These are phyloP conservation scores for Polygonum maritimum DNA, from an alignment of 148 eudicot species.

Conservation along the genomic window DNA sequence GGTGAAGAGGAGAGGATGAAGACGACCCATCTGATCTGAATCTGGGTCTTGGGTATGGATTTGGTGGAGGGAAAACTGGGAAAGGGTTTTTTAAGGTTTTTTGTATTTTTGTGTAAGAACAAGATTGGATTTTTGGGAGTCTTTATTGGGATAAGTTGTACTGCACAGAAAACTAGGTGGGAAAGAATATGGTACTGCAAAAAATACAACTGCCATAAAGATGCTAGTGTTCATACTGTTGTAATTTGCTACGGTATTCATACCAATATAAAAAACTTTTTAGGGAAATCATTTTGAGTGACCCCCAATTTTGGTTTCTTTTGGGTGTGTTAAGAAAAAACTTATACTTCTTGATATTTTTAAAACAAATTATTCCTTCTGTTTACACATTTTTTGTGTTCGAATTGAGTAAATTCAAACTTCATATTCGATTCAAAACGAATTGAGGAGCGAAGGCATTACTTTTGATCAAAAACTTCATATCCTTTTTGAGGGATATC, in stretches of 20 bases:
- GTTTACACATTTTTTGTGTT: no score
- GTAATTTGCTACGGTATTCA: not conserved
- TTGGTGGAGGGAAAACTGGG: not conserved
- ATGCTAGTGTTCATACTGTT: not conserved
- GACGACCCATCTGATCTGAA: not conserved
- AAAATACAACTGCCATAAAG: not conserved
- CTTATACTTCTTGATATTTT: no score
- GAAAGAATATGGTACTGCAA: not conserved
- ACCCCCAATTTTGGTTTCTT: no score
- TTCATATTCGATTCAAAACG: no score
- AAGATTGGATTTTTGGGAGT: not conserved
- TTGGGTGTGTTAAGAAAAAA: no score
- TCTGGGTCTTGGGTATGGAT: not conserved
- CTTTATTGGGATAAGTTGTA: not conserved
- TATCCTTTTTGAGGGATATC: no score
- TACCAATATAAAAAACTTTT: no score
- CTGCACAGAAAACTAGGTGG: not conserved
- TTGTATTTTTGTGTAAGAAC: not conserved
- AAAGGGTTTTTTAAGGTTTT: not conserved
- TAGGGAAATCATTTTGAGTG: no score
- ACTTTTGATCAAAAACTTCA: no score
- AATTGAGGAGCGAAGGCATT: no score
- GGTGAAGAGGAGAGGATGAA: not conserved
- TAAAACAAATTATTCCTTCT: no score
- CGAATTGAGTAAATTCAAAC: no score